Conservation (phyloP, 495 filamentous ascomycete species). For the Aspergillus egyptiacus region DNA sequence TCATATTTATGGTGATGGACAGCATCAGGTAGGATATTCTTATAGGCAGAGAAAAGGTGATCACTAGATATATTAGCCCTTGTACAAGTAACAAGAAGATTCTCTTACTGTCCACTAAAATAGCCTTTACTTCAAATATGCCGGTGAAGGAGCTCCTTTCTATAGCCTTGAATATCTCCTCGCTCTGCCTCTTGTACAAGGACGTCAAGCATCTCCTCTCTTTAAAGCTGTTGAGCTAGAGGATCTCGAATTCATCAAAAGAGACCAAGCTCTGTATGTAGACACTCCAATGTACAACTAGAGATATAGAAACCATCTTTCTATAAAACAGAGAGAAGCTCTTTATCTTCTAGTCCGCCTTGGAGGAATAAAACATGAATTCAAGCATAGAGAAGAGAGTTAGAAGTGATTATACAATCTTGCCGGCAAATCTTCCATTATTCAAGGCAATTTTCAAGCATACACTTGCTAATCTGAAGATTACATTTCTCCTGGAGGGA, state of each 20-base stretch:
- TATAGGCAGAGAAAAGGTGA: slow-evolving; percentile 14
- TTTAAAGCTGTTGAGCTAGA: not conserved
- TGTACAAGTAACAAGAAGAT: too few relatives aligned
- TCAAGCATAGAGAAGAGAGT: not conserved
- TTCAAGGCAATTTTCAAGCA: too few relatives aligned
- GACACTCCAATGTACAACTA: not conserved
- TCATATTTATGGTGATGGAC: slow-evolving; percentile 11
- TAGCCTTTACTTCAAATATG: too few relatives aligned
- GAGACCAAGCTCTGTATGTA: not conserved
- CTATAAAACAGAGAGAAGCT: not conserved
- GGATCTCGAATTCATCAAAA: not conserved
- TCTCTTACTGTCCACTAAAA: too few relatives aligned
- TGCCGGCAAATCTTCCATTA: too few relatives aligned
- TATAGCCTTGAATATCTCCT: too few relatives aligned
- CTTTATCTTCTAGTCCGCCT: not conserved
- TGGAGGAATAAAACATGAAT: not conserved
- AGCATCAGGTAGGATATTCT: slow-evolving; percentile 11
- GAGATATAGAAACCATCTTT: not conserved
- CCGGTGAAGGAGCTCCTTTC: too few relatives aligned
- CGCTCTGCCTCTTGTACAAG: too few relatives aligned
- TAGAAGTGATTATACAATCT: not conserved
- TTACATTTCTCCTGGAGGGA: not conserved
- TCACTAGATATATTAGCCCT: slow-evolving; percentile 6
- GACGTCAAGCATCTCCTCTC: slow-evolving; percentile 11
- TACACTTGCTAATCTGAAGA: not conserved